These are phyloP conservation scores for Lepidium campestre DNA, from an alignment of 441 rosid species.

Conservation along the genomic window DNA sequence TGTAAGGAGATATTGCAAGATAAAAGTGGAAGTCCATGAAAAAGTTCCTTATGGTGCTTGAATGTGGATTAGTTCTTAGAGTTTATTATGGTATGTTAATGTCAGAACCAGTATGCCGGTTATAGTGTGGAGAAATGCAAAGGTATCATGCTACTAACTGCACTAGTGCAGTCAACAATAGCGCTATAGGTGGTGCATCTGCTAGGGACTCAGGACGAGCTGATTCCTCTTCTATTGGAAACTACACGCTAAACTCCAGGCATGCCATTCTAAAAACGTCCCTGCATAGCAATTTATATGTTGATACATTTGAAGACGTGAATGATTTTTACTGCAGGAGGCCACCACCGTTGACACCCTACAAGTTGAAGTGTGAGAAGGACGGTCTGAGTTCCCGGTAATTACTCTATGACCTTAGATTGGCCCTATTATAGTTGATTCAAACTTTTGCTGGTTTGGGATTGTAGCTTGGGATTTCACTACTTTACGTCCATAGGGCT, in stretches of 20 bases:
- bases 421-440: not conserved
- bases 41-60: constrained; percentile 21
- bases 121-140: constrained; percentile 93
- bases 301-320: constrained; percentile 18
- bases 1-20: constrained; percentile 23
- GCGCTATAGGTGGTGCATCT: constrained; percentile 66
- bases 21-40: constrained; percentile 8
- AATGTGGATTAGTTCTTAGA: constrained; percentile 39
- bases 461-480: constrained; percentile 7
- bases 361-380: constrained; percentile 94
- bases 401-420: constrained; percentile 18
- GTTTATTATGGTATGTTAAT: constrained; percentile 42
- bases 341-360: constrained; percentile 56
- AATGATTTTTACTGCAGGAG: constrained; percentile 53
- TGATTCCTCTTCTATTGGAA: constrained; percentile 67
- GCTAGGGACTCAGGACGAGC: constrained; percentile 71
- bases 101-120: constrained; percentile 88
- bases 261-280: constrained; percentile 23
- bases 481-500: not conserved
- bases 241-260: constrained; percentile 75
- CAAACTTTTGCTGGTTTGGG: constrained; percentile 1
- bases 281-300: constrained; percentile 9
- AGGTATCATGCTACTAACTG: constrained; percentile 88
- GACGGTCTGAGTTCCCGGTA: constrained; percentile 85
- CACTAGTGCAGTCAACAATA: constrained; percentile 94